These are phyloP conservation scores for Pyrenophora seminiperda DNA, from an alignment of 2,329 filamentous ascomycete genomes.

Conservation along the genomic window DNA sequence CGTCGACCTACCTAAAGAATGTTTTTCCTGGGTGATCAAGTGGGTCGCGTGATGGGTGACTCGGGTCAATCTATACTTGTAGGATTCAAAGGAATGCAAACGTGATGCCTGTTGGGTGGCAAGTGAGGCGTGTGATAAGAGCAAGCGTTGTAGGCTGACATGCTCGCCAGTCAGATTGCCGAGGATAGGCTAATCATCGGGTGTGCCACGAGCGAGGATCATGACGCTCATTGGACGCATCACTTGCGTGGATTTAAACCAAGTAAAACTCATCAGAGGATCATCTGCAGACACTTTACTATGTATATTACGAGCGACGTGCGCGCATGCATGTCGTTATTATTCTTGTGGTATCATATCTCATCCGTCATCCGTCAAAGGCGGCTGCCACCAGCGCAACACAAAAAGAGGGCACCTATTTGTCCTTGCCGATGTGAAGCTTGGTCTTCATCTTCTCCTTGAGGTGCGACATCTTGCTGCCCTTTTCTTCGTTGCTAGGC, in stretches of 20 bases:
- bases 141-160: constrained; percentile 19
- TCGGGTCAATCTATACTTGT: neutral
- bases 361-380: constrained; percentile 13
- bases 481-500: constrained; percentile 24
- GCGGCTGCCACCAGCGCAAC: neutral
- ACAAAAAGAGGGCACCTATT: constrained; percentile 18
- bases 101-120: constrained; percentile 12
- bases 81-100: neutral
- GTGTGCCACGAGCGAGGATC: constrained; percentile 22
- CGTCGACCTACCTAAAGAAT: constrained; percentile 10
- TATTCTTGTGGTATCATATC: constrained; percentile 33
- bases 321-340: constrained; percentile 9
- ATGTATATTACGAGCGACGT: constrained; percentile 6
- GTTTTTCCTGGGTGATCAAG: neutral
- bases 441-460: constrained; percentile 72
- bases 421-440: constrained; percentile 58
- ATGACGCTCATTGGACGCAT: constrained; percentile 26
- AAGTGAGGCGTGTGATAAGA: constrained; percentile 31
- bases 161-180: constrained; percentile 15
- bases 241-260: neutral
- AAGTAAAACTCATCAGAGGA: constrained; percentile 7
- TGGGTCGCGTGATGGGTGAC: constrained; percentile 8
- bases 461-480: constrained; percentile 57
- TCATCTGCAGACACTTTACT: constrained; percentile 7
- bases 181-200: constrained; percentile 22